These are phyloP conservation scores for Starmera quercuum DNA, from an alignment of 805 yeast species.

Conservation along the genomic window DNA sequence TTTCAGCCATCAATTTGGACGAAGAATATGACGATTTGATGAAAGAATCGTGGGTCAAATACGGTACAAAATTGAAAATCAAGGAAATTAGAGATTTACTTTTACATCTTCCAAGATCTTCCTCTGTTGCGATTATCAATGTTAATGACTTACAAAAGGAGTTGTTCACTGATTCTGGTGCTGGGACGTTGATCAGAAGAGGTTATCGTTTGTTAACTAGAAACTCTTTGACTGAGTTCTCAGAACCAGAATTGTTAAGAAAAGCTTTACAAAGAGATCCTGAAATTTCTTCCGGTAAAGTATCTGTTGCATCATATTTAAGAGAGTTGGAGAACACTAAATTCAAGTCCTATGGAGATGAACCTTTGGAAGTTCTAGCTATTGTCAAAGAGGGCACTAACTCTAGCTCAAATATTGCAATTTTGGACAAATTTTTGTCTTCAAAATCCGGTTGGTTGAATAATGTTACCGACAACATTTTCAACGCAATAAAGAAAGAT, in stretches of 20 bases:
- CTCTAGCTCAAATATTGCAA: slow-evolving; percentile 41
- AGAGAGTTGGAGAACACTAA: slow-evolving; percentile 52
- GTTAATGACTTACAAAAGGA: slow-evolving; percentile 95
- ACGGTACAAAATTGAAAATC: slow-evolving; percentile 95
- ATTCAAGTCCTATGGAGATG: slow-evolving; percentile 87
- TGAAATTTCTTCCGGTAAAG: slow-evolving; percentile 60
- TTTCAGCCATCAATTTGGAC: slow-evolving; percentile 85
- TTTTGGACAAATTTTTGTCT: slow-evolving; percentile 78
- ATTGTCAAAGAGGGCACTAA: slow-evolving; percentile 53
- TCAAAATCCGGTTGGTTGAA: slow-evolving; percentile 94
- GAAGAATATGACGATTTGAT: slow-evolving; percentile 89
- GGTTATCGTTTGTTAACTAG: slow-evolving; percentile 83
- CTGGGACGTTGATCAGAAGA: slow-evolving; percentile 96
- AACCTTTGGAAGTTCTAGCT: slow-evolving; percentile 90
- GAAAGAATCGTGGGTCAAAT: slow-evolving; percentile 96
- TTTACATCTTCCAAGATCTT: slow-evolving; percentile 91
- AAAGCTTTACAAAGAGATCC: slow-evolving; percentile 70
- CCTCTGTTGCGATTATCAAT: slow-evolving; percentile 95
- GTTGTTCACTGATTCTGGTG: slow-evolving; percentile 97
- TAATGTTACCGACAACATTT: slow-evolving; percentile 92
- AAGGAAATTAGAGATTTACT: slow-evolving; percentile 92
- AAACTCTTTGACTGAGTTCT: slow-evolving; percentile 60
- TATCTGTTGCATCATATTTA: slow-evolving; percentile 76
- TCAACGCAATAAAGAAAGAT: slow-evolving; percentile 73
- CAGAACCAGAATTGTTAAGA: slow-evolving; percentile 69